Conservation (phyloP, 2,329 filamentous ascomycete species). For the Claviceps pazoutovae region DNA sequence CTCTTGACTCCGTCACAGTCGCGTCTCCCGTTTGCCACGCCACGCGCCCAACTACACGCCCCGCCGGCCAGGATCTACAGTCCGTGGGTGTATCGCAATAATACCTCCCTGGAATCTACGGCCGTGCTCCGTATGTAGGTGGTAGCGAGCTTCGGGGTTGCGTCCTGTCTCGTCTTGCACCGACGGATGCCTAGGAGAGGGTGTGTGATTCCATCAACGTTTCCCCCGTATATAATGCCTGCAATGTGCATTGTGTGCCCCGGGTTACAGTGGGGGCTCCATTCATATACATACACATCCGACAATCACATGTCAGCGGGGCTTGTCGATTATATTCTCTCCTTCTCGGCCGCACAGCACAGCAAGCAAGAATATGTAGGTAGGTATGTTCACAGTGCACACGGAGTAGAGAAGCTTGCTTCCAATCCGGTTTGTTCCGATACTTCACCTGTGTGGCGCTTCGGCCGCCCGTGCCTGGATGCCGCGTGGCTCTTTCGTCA, state of each 20-base stretch:
- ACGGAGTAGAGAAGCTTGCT: not conserved
- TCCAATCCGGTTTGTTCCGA: not conserved
- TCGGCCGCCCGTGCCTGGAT: not conserved
- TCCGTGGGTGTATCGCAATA: too few species aligned
- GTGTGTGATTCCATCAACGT: too few species aligned
- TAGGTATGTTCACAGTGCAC: not conserved
- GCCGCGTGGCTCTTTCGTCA: not conserved
- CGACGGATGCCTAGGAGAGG: too few species aligned
- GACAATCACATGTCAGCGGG: slow-evolving; percentile 4
- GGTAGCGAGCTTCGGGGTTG: not conserved
- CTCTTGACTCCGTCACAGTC: not conserved
- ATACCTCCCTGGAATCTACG: too few species aligned
- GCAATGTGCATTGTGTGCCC: too few species aligned
- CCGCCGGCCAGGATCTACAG: not conserved
- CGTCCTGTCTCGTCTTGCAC: not conserved
- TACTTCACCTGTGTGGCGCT: not conserved
- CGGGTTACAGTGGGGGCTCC: too few species aligned
- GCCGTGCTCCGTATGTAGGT: too few species aligned
- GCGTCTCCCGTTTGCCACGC: slow-evolving; percentile 1
- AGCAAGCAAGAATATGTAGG: not conserved
- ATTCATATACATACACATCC: not conserved
- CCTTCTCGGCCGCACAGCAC: not conserved
- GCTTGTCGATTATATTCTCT: not conserved
- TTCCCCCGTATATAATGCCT: too few species aligned
- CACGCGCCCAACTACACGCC: not conserved